These are phyloP conservation scores for Fusarium sp. DNA, from an alignment of 2,329 filamentous ascomycete genomes.

Conservation along the genomic window DNA sequence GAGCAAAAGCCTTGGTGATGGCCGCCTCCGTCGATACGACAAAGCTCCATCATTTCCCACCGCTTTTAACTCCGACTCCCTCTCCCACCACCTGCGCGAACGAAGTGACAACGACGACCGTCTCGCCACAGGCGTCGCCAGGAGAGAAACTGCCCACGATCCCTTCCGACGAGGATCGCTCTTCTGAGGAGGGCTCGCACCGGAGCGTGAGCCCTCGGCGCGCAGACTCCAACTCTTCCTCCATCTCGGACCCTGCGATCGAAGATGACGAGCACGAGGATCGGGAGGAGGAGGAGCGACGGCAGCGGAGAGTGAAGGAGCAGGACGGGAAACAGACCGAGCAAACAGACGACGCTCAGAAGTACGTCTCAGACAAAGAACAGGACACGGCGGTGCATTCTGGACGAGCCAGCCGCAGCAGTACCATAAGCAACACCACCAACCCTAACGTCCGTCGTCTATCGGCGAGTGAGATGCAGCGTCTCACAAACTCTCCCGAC, in stretches of 20 bases:
- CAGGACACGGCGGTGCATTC: constrained; percentile 23
- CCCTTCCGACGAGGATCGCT: constrained; percentile 46
- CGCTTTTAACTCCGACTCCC: constrained; percentile 24
- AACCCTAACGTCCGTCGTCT: constrained; percentile 62
- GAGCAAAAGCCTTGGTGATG: constrained; percentile 39
- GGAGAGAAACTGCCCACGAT: constrained; percentile 33
- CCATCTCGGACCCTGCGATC: constrained; percentile 44
- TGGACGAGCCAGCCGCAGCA: constrained; percentile 43
- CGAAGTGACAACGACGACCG: not conserved
- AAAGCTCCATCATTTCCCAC: constrained; percentile 32
- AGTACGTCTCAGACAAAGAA: constrained; percentile 3
- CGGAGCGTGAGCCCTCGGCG: constrained; percentile 36
- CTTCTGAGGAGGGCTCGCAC: constrained; percentile 44
- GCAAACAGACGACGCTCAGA: constrained; percentile 14
- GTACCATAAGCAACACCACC: constrained; percentile 43
- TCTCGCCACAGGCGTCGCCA: not conserved
- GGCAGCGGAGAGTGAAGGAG: not conserved
- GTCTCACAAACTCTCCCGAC: constrained; percentile 66
- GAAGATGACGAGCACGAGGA: constrained; percentile 31
- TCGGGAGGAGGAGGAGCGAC: not conserved
- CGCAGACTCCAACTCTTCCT: constrained; percentile 42
- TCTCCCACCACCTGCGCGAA: constrained; percentile 24
- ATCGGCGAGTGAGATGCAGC: constrained; percentile 68
- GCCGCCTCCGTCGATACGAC: constrained; percentile 38
- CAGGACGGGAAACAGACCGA: not conserved